These are phyloP conservation scores for Penicillium janthinellum DNA, from an alignment of 2,329 filamentous ascomycete species.

Conservation along the genomic window DNA sequence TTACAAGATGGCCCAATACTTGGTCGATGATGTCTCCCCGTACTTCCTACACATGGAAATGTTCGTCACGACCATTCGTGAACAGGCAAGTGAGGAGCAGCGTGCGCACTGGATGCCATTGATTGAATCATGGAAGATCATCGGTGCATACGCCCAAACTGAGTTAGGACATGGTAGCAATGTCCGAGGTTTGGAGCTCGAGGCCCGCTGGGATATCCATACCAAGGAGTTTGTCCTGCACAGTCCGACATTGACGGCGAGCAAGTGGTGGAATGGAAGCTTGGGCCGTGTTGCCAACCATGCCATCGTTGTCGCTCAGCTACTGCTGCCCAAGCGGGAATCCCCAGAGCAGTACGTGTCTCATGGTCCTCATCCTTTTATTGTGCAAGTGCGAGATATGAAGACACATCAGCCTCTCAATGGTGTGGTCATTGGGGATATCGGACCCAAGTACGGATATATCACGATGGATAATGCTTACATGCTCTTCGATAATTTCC, in stretches of 20 bases:
- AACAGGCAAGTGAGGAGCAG: conserved; percentile 53
- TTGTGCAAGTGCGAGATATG: conserved; percentile 55
- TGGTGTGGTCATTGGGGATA: conserved; percentile 56
- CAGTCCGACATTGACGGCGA: conserved; percentile 55
- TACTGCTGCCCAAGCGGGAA: conserved; percentile 46
- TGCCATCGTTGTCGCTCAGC: conserved; percentile 57
- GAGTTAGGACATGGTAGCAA: conserved; percentile 58
- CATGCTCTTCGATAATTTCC: conserved; percentile 54
- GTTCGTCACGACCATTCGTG: conserved; percentile 55
- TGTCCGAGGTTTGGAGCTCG: conserved; percentile 53
- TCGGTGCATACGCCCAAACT: conserved; percentile 56
- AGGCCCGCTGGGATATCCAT: conserved; percentile 50
- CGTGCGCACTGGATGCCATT: conserved; percentile 53
- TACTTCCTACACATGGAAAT: conserved; percentile 56
- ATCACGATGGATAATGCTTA: conserved; percentile 57
- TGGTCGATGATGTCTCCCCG: conserved; percentile 56
- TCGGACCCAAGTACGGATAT: conserved; percentile 59
- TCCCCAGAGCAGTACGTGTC: conserved; percentile 38
- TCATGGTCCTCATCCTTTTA: conserved; percentile 56
- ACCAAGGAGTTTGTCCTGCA: conserved; percentile 53
- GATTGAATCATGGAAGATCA: conserved; percentile 53
- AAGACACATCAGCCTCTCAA: conserved; percentile 51
- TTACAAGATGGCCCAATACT: conserved; percentile 54
- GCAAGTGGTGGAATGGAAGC: conserved; percentile 59
- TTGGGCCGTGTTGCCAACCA: conserved; percentile 58